phyloP scores from a whole-genome alignment of 2,329 filamentous ascomycete genomes.

The Sporothrix pseudoabietina region DNA sequence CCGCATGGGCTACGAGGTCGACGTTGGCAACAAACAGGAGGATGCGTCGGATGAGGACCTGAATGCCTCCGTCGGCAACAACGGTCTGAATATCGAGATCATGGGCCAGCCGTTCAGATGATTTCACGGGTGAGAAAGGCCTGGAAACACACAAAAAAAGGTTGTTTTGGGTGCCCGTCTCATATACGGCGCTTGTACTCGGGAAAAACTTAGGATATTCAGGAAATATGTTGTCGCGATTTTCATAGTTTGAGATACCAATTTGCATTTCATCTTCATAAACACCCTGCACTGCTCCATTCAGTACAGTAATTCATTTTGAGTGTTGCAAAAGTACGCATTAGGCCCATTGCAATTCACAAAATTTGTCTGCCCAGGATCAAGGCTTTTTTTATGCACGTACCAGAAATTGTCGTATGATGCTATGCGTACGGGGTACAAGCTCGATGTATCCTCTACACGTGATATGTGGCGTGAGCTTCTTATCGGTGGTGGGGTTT shows the following conservation, averaged over 20 bases:
- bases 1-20: constrained; percentile 26
- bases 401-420: background rate
- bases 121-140: background rate
- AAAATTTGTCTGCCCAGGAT: background rate
- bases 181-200: background rate
- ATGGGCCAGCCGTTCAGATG: background rate
- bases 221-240: background rate
- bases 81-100: constrained; percentile 29
- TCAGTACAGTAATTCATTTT: background rate
- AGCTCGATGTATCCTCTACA: background rate
- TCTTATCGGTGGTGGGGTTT: background rate
- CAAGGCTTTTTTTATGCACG: background rate
- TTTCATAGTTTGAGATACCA: constrained; percentile 14
- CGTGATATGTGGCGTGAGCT: background rate
- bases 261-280: constrained; percentile 14
- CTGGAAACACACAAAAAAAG: background rate
- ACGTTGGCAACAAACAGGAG: background rate
- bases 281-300: background rate
- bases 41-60: background rate
- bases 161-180: background rate
- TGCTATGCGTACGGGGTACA: background rate
- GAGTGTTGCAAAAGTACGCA: background rate
- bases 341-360: background rate
- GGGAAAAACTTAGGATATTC: background rate
- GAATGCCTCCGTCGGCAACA: constrained; percentile 23